phyloP scores from a whole-genome alignment of 306 rosid genomes.

The cucumber (Cucumis sativus) region DNA sequence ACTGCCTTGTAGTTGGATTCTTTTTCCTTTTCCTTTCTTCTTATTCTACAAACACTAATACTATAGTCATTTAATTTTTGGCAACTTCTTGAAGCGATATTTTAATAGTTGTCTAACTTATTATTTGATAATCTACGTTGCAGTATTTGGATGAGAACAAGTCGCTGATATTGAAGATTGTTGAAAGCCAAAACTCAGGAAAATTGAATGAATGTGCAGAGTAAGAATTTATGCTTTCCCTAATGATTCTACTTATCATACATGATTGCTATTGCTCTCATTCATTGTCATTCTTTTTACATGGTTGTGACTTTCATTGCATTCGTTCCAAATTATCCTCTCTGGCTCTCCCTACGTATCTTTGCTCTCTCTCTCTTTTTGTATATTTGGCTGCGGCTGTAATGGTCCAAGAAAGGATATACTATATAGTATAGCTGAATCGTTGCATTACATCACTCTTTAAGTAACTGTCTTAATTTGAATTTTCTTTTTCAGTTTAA shows the following conservation, averaged over 20 bases:
- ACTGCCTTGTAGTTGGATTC: background rate
- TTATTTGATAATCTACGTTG: constrained; percentile 13
- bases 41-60: background rate
- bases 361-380: background rate
- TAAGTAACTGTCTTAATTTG: background rate
- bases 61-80: background rate
- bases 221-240: constrained; percentile 34
- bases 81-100: background rate
- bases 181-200: constrained; percentile 93
- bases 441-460: background rate
- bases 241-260: background rate
- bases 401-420: background rate
- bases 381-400: background rate
- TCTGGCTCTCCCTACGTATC: background rate
- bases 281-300: background rate
- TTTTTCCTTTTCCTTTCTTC: background rate
- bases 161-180: constrained; percentile 95
- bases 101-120: background rate
- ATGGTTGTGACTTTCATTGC: background rate
- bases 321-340: background rate
- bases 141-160: constrained; percentile 99
- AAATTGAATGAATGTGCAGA: constrained; percentile 92
- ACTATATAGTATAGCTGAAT: background rate
- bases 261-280: background rate
- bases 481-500: background rate